Base-by-base conservation (phyloP, 2,329 filamentous ascomycete genomes). In the Stemphylium beticola region DNA sequence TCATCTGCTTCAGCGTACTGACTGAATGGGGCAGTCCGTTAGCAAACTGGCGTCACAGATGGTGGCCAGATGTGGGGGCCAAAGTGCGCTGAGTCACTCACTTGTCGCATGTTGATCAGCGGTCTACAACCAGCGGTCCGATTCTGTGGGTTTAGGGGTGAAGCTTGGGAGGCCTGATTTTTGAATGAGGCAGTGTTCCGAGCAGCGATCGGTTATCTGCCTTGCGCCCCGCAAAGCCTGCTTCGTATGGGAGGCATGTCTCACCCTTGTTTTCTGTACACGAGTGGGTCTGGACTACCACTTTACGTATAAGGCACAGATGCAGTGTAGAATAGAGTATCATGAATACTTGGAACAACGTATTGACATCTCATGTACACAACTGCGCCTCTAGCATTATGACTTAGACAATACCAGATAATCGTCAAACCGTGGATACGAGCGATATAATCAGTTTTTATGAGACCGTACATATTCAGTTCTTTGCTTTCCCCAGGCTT, bases 1-100 rank as follows among this genome's bases (percentile, higher is more conserved):
- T 42, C 31, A 34, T 11, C 42, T 47, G 34, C 31, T 52, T 12
- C 36, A 60, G 33, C 47, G 12, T 22, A 20, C 26, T 45, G 22
- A 24, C 17, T 42, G 17, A 41, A 14, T 12, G 15, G 18, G 15
- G 17, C 17, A 20, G 17, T 26, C 14, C 26, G 5, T n/a, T 15
- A 11, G 11, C 20, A 17, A 39, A 40, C n/a, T 17, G 24, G 34
- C 24, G 15, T 50, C 3, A 22, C 17, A 14, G 17, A 15, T 42
- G 38, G 50, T 31, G 31, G 37, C 37, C 49, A 41, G 18, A 36
- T 29, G 9, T 29, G 26, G 26, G 37, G 31, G 29, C 37, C 49
- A 47, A 29, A 48, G 7, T 17, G 41, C n/a, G 22, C 31, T 12
- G 6, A 17, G 31, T 15, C n/a, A 12, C n/a, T 24, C n/a, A n/a